phyloP scores from a whole-genome alignment of 1,284 basidiomycete genomes.

The Sutorius eximius region DNA sequence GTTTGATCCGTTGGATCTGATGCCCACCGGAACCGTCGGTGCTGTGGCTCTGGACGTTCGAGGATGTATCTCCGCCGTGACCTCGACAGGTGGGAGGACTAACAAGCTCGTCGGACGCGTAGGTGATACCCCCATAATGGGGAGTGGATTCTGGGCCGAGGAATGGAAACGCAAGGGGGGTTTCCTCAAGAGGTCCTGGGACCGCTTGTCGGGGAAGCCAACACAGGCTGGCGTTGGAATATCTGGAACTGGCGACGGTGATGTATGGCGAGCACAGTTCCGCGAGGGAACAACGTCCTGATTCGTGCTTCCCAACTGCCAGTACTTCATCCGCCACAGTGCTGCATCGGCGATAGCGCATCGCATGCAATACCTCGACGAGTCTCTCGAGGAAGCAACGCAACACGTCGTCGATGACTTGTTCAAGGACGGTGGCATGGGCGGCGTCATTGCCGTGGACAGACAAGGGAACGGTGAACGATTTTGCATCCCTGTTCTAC shows the following conservation, averaged over 20 bases:
- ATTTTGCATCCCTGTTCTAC: background rate
- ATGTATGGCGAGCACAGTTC: conserved; percentile 46
- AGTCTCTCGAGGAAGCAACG: conserved; percentile 57
- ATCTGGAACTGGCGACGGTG: conserved; percentile 82
- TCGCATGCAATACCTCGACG: conserved; percentile 61
- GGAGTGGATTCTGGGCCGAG: conserved; percentile 79
- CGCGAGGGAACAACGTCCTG: conserved; percentile 1
- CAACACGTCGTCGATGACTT: conserved; percentile 57
- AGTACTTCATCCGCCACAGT: conserved; percentile 77
- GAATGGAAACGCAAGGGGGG: conserved; percentile 54
- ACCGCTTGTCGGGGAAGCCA: conserved; percentile 39
- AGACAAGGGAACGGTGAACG: conserved; percentile 58
- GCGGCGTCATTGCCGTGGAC: conserved; percentile 74
- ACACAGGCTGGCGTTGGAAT: conserved; percentile 63
- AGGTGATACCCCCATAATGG: conserved; percentile 79
- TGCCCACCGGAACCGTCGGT: conserved; percentile 78
- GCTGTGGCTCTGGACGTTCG: conserved; percentile 75
- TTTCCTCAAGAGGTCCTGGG: conserved; percentile 41
- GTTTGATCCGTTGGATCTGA: conserved; percentile 48
- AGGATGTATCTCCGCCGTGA: conserved; percentile 71
- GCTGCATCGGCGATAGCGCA: conserved; percentile 66
- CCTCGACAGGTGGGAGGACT: conserved; percentile 78
- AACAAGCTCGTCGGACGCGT: conserved; percentile 81
- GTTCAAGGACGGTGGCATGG: conserved; percentile 54
- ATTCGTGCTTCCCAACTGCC: background rate